Percentiles rank a stretch among this genome's conserved stretches.
These are phyloP conservation scores for Tarenaya hassleriana DNA, from an alignment of 345 rosid genomes.

Conservation along the genomic window DNA sequence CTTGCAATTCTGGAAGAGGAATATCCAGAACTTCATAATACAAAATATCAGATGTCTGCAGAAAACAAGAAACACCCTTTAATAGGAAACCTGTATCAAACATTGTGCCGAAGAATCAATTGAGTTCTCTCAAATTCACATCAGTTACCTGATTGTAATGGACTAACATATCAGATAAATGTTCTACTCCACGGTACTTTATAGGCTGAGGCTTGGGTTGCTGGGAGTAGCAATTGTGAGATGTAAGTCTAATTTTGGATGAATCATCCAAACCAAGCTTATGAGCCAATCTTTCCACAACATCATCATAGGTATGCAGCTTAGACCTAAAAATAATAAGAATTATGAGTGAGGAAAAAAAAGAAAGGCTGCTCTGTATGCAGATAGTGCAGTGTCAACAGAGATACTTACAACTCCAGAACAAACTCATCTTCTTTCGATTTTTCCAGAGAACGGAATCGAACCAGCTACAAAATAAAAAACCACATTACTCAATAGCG, in stretches of 20 bases:
- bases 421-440: constrained; percentile 87
- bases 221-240: no score
- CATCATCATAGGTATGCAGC: constrained; percentile 84
- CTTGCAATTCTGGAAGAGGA: constrained; percentile 95
- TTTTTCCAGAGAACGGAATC: constrained; percentile 77
- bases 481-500: constrained; percentile 8
- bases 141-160: constrained; percentile 81
- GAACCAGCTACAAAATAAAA: constrained; percentile 57
- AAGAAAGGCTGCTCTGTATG: constrained; percentile 13
- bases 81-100: constrained; percentile 11
- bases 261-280: no score
- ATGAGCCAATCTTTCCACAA: no score
- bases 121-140: constrained; percentile 5
- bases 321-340: constrained; percentile 57
- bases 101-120: constrained; percentile 2
- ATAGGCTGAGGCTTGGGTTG: no score
- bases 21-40: constrained; percentile 97
- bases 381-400: constrained; percentile 4
- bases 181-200: no score
- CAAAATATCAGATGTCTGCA: constrained; percentile 85
- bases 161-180: constrained; percentile 92
- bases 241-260: no score
- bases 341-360: constrained; percentile 7
- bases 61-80: constrained; percentile 18
- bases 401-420: constrained; percentile 75